phyloP scores from a whole-genome alignment of 805 yeast species.

The Schizosaccharomyces japonicus region DNA sequence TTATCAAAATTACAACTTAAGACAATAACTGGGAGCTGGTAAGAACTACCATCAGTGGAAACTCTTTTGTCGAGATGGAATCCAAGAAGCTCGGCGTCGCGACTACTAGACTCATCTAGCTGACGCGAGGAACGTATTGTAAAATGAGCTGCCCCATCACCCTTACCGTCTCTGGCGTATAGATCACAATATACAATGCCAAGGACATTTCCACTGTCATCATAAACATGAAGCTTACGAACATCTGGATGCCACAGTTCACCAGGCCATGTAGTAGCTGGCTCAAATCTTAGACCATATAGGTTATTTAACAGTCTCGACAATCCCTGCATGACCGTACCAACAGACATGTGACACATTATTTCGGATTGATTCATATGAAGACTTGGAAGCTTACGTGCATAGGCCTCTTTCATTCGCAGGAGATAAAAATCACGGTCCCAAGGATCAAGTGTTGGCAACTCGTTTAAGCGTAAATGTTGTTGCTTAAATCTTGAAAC shows the following conservation, averaged over 20 bases:
- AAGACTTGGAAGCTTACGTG: slow-evolving; percentile 15
- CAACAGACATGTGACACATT: slow-evolving; percentile 57
- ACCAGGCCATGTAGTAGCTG: slow-evolving; percentile 36
- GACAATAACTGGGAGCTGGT: slow-evolving; percentile 80
- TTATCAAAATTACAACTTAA: slow-evolving; percentile 56
- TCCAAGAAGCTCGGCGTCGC: slow-evolving; percentile 8
- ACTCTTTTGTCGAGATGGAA: no score
- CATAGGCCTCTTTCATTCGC: slow-evolving; percentile 13
- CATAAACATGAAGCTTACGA: slow-evolving; percentile 51
- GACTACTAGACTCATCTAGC: slow-evolving; percentile 23
- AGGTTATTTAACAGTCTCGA: slow-evolving; percentile 43
- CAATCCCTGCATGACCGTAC: slow-evolving; percentile 65
- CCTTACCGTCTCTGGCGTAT: slow-evolving; percentile 51
- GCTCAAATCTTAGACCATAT: slow-evolving; percentile 55
- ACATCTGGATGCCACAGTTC: slow-evolving; percentile 84
- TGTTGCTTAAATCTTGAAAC: slow-evolving; percentile 22
- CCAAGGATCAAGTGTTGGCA: slow-evolving; percentile 51
- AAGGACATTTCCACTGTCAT: slow-evolving; percentile 26
- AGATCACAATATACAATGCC: slow-evolving; percentile 78
- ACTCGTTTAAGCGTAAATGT: slow-evolving; percentile 13
- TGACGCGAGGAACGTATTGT: slow-evolving; percentile 85
- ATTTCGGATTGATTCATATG: slow-evolving; percentile 22
- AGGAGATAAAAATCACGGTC: slow-evolving; percentile 50
- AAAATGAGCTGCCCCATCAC: slow-evolving; percentile 70
- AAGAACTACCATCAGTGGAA: slow-evolving; percentile 13